Conservation (phyloP, 371 early-diverging fungal species). For the Fennellomyces sp. region DNA sequence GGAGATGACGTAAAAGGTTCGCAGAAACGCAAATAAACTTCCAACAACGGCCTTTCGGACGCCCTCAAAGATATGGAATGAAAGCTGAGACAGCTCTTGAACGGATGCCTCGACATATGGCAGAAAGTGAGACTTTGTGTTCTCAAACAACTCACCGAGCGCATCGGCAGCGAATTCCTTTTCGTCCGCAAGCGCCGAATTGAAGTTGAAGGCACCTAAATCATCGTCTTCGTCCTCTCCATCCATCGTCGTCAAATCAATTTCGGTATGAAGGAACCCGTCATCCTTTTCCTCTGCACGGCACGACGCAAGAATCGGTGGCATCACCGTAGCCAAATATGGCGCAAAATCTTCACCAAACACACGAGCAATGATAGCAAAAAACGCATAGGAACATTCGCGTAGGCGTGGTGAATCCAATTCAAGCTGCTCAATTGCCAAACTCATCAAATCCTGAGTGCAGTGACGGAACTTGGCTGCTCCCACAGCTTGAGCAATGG, state of each 20-base stretch:
- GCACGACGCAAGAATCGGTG: conserved; percentile 76
- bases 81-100: conserved; percentile 62
- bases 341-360: conserved; percentile 84
- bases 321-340: conserved; percentile 76
- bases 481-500: conserved; percentile 89
- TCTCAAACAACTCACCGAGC: conserved; percentile 83
- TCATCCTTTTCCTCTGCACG: conserved; percentile 70
- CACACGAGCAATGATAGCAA: conserved; percentile 80
- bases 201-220: conserved; percentile 59
- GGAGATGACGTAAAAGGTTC: conserved; percentile 74
- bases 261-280: conserved; percentile 43
- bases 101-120: conserved; percentile 82
- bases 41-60: conserved; percentile 81
- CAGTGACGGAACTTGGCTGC: conserved; percentile 81
- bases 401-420: conserved; percentile 75
- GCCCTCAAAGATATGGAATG: conserved; percentile 77
- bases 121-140: conserved; percentile 75
- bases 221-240: conserved; percentile 63
- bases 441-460: conserved; percentile 69
- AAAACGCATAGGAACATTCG: conserved; percentile 87
- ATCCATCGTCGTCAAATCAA: conserved; percentile 45
- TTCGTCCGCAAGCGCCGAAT: conserved; percentile 87
- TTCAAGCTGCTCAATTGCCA: conserved; percentile 80
- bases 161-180: conserved; percentile 91
- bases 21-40: conserved; percentile 76